Evolutionary conservation across 2,329 filamentous ascomycete genomes (phyloP).

Genomic region (Sporothrix pseudoabietina): DNA sequence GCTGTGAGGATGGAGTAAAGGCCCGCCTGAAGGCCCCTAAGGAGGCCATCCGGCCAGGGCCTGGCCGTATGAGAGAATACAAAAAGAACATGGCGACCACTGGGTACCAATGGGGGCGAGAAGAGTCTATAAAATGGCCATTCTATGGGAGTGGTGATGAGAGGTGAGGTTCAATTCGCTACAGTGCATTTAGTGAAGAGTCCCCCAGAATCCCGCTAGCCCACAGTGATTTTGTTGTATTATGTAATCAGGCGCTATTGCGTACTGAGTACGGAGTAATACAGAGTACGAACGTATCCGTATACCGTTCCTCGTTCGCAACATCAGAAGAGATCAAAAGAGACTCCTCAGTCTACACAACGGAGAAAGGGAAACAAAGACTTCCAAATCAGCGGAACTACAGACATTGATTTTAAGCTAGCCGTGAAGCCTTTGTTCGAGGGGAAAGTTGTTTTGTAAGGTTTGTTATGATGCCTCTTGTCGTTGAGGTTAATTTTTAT

Average conservation of each 20-base stretch:
- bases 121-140: neutral
- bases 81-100: neutral
- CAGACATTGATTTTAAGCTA: too few species aligned
- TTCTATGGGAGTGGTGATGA: neutral
- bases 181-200: conserved; percentile 1
- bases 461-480: neutral
- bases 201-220: neutral
- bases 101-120: neutral
- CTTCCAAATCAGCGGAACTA: too few species aligned
- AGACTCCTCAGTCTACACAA: too few species aligned
- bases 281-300: too few species aligned
- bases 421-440: too few species aligned
- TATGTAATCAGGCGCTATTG: neutral
- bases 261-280: too few species aligned
- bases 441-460: too few species aligned
- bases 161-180: neutral
- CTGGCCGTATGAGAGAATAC: neutral
- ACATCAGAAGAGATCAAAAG: too few species aligned
- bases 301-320: too few species aligned
- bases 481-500: conserved; percentile 5
- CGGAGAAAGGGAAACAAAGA: too few species aligned
- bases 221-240: neutral
- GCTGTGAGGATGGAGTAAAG: neutral
- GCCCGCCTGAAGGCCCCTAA: neutral
- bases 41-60: neutral